Conservation (phyloP, 2,329 filamentous ascomycete species). For the Ascochyta koolunga region DNA sequence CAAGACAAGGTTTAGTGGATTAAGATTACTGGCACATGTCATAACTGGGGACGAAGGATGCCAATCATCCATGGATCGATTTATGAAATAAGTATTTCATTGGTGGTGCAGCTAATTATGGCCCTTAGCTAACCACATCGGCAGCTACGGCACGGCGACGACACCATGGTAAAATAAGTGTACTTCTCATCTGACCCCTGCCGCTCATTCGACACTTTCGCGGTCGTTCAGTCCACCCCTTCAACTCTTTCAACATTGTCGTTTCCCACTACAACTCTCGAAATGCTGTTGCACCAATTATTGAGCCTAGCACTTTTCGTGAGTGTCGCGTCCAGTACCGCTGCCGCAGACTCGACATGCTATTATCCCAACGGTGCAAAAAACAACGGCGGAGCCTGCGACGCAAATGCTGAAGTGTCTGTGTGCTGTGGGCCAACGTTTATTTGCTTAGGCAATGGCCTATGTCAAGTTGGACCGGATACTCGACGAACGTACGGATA, state of each 20-base stretch:
- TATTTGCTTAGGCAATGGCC: conserved; percentile 28
- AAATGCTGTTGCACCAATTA: background rate
- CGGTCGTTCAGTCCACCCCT: conserved; percentile 4
- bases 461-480: conserved; percentile 27
- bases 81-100: background rate
- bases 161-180: conserved; percentile 1
- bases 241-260: background rate
- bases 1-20: background rate
- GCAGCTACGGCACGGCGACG: conserved; percentile 9
- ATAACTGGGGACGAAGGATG: background rate
- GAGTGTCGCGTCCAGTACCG: background rate
- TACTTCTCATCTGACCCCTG: conserved; percentile 3
- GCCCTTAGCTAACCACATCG: conserved; percentile 3
- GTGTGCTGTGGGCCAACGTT: conserved; percentile 32
- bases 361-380: conserved; percentile 27
- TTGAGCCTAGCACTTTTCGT: background rate
- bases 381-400: conserved; percentile 23
- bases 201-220: background rate
- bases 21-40: background rate
- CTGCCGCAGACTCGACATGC: conserved; percentile 21
- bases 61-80: background rate
- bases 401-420: conserved; percentile 22
- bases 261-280: background rate
- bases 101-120: background rate
- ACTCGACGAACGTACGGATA: conserved; percentile 19